A percentile compares a stretch with the other conserved stretches of the same genome.
These are phyloP conservation scores for Comarum palustre DNA, from an alignment of 306 rosid species.

Conservation along the genomic window DNA sequence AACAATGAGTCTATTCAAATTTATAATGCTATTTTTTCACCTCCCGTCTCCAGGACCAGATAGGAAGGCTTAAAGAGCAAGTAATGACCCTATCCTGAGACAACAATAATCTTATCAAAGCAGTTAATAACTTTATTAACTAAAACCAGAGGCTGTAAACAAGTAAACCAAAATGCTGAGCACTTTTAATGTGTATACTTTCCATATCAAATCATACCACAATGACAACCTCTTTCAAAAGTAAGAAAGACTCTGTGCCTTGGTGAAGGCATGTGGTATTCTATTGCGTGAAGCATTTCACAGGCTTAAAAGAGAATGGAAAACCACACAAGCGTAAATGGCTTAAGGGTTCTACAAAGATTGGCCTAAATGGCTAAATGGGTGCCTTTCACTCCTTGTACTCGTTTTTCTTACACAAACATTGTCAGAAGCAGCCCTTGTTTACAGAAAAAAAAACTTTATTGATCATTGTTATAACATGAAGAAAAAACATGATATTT, in stretches of 20 bases:
- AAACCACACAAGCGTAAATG: not conserved
- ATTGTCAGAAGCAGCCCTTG: not conserved
- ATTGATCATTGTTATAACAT: too few species aligned
- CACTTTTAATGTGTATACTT: not conserved
- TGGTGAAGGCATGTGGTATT: constrained; percentile 2
- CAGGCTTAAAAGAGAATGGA: not conserved
- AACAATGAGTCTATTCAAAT: not conserved
- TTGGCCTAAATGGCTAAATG: not conserved
- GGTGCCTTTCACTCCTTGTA: not conserved
- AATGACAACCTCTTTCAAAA: not conserved
- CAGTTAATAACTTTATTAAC: not conserved
- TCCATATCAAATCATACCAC: not conserved
- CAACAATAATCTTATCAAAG: not conserved
- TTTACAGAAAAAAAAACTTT: not conserved
- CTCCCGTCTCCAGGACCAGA: not conserved
- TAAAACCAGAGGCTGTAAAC: not conserved
- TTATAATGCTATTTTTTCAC: not conserved
- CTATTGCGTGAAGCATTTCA: constrained; percentile 7
- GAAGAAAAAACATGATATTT: too few species aligned
- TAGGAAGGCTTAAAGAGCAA: not conserved
- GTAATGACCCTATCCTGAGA: not conserved
- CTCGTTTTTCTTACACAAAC: not conserved
- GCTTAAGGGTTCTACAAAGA: not conserved
- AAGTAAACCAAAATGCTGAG: not conserved
- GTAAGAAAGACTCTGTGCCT: not conserved